A percentile compares a stretch with the other conserved stretches of the same genome.
Conservation (phyloP, 2,329 filamentous ascomycete species). For the Colletotrichum filicis region DNA sequence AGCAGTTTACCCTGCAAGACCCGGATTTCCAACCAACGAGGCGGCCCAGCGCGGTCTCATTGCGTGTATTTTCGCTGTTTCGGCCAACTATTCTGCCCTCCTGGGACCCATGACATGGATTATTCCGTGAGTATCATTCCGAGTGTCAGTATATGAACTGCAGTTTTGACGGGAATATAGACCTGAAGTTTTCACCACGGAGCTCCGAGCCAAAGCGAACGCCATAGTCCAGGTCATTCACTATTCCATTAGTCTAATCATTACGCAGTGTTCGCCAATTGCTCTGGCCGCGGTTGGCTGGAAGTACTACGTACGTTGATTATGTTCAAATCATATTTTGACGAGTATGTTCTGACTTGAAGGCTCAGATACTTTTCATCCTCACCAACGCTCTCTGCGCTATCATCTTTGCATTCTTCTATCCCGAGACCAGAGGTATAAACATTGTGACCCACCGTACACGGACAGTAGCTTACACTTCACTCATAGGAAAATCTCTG, state of each 20-base stretch:
- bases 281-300: slow-evolving; percentile 50
- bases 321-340: not conserved
- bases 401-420: slow-evolving; percentile 47
- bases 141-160: too few relatives aligned
- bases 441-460: fast-evolving
- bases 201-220: slow-evolving; percentile 53
- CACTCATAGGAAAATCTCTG: slow-evolving; percentile 47
- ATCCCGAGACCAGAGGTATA: slow-evolving; percentile 51
- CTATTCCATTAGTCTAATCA: slow-evolving; percentile 52
- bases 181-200: slow-evolving; percentile 54
- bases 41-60: slow-evolving; percentile 51
- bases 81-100: slow-evolving; percentile 49
- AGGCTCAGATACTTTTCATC: slow-evolving; percentile 49
- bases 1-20: slow-evolving; percentile 47
- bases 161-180: not conserved
- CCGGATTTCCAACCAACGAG: slow-evolving; percentile 48
- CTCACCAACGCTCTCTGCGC: slow-evolving; percentile 51
- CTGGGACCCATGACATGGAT: slow-evolving; percentile 55
- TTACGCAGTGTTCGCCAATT: slow-evolving; percentile 53
- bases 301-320: slow-evolving; percentile 50
- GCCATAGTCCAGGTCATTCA: slow-evolving; percentile 53
- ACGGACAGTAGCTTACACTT: slow-evolving; percentile 14
- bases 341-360: not conserved
- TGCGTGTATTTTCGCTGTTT: slow-evolving; percentile 53
- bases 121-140: slow-evolving; percentile 46